Evolutionary conservation across 148 eudicot species (phyloP), one percentile per base, ranked within the genome.

Genomic region (Euryodendron excelsum): DNA sequence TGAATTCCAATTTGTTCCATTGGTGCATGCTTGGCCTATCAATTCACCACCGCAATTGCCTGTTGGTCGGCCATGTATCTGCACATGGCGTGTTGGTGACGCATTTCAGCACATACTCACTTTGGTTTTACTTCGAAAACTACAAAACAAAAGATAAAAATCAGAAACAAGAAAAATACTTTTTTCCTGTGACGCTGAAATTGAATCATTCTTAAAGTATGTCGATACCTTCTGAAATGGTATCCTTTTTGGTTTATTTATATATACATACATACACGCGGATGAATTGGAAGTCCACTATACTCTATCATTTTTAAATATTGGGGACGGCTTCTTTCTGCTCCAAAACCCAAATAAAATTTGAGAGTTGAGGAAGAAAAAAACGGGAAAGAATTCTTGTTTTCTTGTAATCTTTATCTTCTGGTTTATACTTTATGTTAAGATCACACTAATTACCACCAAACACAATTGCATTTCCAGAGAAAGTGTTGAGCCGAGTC

Each of bases 311-410:
- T 41, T 41, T 41, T 5, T 5, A 41, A 5, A 3, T 41, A 41
- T 41, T 5, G 45, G 45, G 45, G 6, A 41, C 5, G 0, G n/a
- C 8, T 41, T 31, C 63, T 64, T 72, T 48, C 45, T 48, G 27
- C 48, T 67, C 74, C 45, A 15, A 55, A 5, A 65, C 25, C 53
- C 80, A 76, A 36, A 73, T 59, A 71, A 73, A 79, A 62, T 48
- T 59, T 59, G 63, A 59, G 21, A 59, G 25, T 59, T 59, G 8
- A 59, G 11, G 21, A 59, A 59, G 63, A 4, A 11, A 4, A 59
- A 21, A 21, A 4, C n/a, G n/a, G 11, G 3, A 59, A 20, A 41
- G 4, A 21, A 59, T 59, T 21, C 15, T 59, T 25, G 2, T n/a
- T 21, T 27, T 21, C 63, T 21, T 21, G 20, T 59, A 59, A 59